Evolutionary conservation across 371 early-diverging fungal species (phyloP).

Genomic region (Circinella umbellata): DNA sequence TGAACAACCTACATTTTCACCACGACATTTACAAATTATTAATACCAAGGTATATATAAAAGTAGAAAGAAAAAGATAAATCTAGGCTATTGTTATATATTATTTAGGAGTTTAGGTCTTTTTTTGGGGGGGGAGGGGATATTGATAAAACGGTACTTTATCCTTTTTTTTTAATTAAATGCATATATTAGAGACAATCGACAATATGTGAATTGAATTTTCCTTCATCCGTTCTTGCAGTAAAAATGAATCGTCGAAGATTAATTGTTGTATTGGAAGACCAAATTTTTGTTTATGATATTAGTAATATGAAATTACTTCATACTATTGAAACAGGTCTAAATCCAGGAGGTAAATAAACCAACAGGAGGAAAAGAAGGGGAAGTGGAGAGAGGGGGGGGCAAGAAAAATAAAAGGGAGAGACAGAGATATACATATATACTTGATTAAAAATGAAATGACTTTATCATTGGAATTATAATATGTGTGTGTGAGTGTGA

Average conservation of each 20-base stretch:
- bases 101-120: too few relatives aligned
- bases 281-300: conserved; percentile 89
- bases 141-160: too few relatives aligned
- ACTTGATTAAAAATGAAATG: too few relatives aligned
- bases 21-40: conserved; percentile 89
- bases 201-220: conserved; percentile 96
- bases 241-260: conserved; percentile 93
- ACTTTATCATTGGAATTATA: too few relatives aligned
- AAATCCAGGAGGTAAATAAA: conserved; percentile 77
- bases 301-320: conserved; percentile 94
- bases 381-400: too few relatives aligned
- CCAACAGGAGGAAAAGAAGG: too few relatives aligned
- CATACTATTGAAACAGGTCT: conserved; percentile 94
- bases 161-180: too few relatives aligned
- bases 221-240: conserved; percentile 87
- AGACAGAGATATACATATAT: not conserved
- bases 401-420: not conserved
- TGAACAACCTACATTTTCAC: conserved; percentile 87
- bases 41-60: conserved; percentile 85
- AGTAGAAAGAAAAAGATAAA: conserved; percentile 31
- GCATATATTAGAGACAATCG: conserved; percentile 74
- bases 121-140: not conserved
- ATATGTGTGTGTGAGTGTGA: too few relatives aligned
- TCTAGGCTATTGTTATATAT: too few relatives aligned
- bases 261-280: conserved; percentile 94